Percentiles rank a stretch among this genome's conserved stretches.
These are phyloP conservation scores for Colletotrichum euphorbiae DNA, from an alignment of 2,329 filamentous ascomycete species.

Conservation along the genomic window DNA sequence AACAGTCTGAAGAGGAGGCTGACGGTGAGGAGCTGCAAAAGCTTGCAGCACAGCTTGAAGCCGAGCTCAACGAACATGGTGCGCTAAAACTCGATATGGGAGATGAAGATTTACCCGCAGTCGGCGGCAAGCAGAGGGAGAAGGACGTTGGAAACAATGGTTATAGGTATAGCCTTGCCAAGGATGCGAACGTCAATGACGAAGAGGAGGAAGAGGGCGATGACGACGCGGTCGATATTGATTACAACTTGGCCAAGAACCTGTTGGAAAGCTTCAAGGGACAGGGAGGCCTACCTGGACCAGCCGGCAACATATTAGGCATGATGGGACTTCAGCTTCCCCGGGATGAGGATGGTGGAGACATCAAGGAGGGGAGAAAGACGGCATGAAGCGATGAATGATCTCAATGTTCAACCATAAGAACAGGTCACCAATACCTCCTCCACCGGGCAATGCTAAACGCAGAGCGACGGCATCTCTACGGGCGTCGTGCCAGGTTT, in stretches of 20 bases:
- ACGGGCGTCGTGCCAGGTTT: not conserved
- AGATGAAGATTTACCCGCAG: slow-evolving; percentile 45
- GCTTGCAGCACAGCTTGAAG: slow-evolving; percentile 77
- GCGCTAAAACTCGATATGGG: slow-evolving; percentile 67
- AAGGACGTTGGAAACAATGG: slow-evolving; percentile 1
- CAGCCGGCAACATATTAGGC: slow-evolving; percentile 86
- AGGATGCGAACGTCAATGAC: slow-evolving; percentile 50
- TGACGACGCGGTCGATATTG: slow-evolving; percentile 75
- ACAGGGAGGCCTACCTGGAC: slow-evolving; percentile 86
- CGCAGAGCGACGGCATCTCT: not conserved
- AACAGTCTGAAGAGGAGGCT: slow-evolving; percentile 57
- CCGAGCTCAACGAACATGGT: slow-evolving; percentile 76
- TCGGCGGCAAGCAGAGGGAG: slow-evolving; percentile 42
- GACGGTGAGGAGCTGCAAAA: slow-evolving; percentile 70
- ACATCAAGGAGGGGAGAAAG: slow-evolving; percentile 41
- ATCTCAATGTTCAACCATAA: not conserved
- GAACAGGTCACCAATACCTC: too few species aligned
- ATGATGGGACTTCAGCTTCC: slow-evolving; percentile 88
- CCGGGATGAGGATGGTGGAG: slow-evolving; percentile 75
- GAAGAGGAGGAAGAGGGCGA: slow-evolving; percentile 66
- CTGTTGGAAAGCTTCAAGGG: slow-evolving; percentile 92
- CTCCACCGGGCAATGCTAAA: not conserved
- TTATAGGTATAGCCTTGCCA: not conserved
- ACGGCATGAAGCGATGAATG: not conserved
- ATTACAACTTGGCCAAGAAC: slow-evolving; percentile 91